Evolutionary conservation across 2,329 filamentous ascomycete genomes (phyloP).

Genomic region (Immersiporthe knoxdaviesiana): DNA sequence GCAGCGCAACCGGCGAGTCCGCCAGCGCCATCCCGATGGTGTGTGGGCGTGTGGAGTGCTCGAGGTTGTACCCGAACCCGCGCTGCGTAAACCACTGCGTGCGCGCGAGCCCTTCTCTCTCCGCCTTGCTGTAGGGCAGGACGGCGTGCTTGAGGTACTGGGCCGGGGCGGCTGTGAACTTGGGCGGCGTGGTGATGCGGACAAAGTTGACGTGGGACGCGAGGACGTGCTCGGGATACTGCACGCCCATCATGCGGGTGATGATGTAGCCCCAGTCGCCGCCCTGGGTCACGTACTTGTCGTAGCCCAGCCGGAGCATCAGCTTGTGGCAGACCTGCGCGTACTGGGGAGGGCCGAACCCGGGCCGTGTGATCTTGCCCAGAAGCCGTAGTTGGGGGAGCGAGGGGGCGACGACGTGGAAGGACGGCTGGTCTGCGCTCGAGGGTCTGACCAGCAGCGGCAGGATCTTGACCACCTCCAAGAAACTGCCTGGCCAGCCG

Average conservation of each 20-base stretch:
- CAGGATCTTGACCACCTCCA: constrained; percentile 43
- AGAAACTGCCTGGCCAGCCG: constrained; percentile 48
- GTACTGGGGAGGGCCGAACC: constrained; percentile 38
- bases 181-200: constrained; percentile 48
- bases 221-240: constrained; percentile 60
- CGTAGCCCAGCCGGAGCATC: constrained; percentile 47
- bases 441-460: constrained; percentile 38
- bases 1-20: constrained; percentile 70
- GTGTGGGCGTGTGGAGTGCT: constrained; percentile 71
- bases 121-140: constrained; percentile 55
- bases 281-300: constrained; percentile 55
- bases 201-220: constrained; percentile 66
- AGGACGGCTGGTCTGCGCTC: constrained; percentile 39
- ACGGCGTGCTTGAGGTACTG: constrained; percentile 60
- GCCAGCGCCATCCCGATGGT: constrained; percentile 71
- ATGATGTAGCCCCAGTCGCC: constrained; percentile 74
- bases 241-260: constrained; percentile 61
- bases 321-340: constrained; percentile 41
- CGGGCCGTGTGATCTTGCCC: constrained; percentile 36
- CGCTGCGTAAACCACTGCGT: constrained; percentile 60
- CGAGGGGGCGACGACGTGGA: constrained; percentile 52
- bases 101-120: constrained; percentile 56
- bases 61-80: constrained; percentile 60
- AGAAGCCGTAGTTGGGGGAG: constrained; percentile 51
- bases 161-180: constrained; percentile 55